These are phyloP conservation scores for Euphorbia corollata DNA, from an alignment of 441 rosid genomes.

Conservation along the genomic window DNA sequence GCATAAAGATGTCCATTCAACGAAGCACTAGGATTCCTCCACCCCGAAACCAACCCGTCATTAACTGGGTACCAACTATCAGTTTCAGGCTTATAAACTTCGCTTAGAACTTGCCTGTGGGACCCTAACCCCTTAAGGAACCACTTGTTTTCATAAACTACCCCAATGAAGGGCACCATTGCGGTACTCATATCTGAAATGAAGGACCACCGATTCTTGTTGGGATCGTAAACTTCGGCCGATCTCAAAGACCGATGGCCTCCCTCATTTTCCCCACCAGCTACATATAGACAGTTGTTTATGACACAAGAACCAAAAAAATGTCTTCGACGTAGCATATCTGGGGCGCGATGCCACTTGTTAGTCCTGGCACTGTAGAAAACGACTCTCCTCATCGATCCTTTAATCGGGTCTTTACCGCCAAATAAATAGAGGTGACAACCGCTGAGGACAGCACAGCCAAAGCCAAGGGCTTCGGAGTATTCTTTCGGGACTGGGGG, in stretches of 20 bases:
- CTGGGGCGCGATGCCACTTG: slow-evolving; percentile 89
- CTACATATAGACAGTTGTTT: slow-evolving; percentile 83
- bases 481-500: slow-evolving; percentile 90
- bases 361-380: slow-evolving; percentile 87
- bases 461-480: slow-evolving; percentile 86
- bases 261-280: slow-evolving; percentile 95
- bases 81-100: slow-evolving; percentile 62
- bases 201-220: slow-evolving; percentile 74
- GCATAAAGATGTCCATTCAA: slow-evolving; percentile 75
- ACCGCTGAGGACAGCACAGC: slow-evolving; percentile 88
- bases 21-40: slow-evolving; percentile 81
- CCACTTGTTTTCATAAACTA: slow-evolving; percentile 80
- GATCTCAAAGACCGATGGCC: slow-evolving; percentile 81
- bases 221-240: slow-evolving; percentile 89
- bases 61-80: slow-evolving; percentile 64
- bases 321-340: slow-evolving; percentile 85
- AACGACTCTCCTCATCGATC: slow-evolving; percentile 85
- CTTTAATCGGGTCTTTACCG: slow-evolving; percentile 81
- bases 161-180: slow-evolving; percentile 93
- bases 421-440: slow-evolving; percentile 88
- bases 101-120: slow-evolving; percentile 80
- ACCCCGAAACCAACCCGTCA: slow-evolving; percentile 82
- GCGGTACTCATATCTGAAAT: slow-evolving; percentile 91
- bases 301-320: slow-evolving; percentile 88
- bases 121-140: slow-evolving; percentile 85